A percentile compares a stretch with the other conserved stretches of the same genome.
phyloP scores from a whole-genome alignment of 1,284 basidiomycete genomes.

The Boletus smithii region DNA sequence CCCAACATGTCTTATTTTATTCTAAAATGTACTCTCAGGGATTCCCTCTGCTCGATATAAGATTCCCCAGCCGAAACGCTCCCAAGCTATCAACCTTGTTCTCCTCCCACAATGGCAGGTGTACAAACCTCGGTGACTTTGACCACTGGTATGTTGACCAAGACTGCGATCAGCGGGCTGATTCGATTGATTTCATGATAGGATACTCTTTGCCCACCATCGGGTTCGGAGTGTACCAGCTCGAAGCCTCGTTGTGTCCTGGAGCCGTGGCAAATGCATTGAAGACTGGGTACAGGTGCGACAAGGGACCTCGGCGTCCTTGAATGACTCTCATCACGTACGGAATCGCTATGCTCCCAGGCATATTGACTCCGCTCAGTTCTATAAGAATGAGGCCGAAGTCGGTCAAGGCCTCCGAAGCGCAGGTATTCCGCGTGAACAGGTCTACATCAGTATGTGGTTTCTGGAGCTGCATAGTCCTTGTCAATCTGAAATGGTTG shows the following conservation, averaged over 20 bases:
- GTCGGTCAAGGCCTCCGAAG: constrained; percentile 27
- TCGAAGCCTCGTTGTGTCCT: constrained; percentile 12
- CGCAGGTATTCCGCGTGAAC: constrained; percentile 23
- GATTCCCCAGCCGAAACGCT: no score
- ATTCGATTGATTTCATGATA: constrained; percentile 5
- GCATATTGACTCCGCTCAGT: constrained; percentile 28
- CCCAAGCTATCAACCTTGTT: background rate
- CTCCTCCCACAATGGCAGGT: constrained; percentile 12
- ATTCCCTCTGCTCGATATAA: no score
- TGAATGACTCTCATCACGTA: background rate
- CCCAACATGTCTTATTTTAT: no score
- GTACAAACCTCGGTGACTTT: constrained; percentile 11
- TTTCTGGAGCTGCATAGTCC: background rate
- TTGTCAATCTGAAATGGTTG: constrained; percentile 3
- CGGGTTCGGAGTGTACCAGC: constrained; percentile 26
- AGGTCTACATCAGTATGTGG: constrained; percentile 31
- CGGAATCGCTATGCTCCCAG: constrained; percentile 12
- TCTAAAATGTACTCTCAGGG: no score
- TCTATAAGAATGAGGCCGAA: constrained; percentile 24
- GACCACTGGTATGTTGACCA: constrained; percentile 13
- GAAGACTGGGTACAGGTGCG: constrained; percentile 28
- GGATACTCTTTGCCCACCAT: constrained; percentile 28
- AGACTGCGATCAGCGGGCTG: background rate
- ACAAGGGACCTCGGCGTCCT: background rate
- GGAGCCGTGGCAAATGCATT: constrained; percentile 23